Evolutionary conservation across 805 yeast genomes (phyloP).

Genomic region (Diddensiella transvaalensis): DNA sequence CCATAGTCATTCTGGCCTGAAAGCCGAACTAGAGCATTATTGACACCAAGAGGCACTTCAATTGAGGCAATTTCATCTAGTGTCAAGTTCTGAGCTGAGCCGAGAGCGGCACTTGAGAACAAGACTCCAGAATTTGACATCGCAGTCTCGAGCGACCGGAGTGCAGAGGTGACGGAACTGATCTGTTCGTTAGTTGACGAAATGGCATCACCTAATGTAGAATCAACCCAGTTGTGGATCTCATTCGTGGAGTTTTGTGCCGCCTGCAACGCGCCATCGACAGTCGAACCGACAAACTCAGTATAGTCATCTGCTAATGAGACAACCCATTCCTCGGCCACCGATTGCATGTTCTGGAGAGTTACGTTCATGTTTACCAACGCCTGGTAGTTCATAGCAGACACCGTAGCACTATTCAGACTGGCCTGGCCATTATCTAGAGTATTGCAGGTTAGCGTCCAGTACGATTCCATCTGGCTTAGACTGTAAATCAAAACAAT

Average conservation of each 20-base stretch:
- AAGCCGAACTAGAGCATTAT: conserved; percentile 1
- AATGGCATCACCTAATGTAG: conserved; percentile 4
- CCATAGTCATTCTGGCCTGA: conserved; percentile 3
- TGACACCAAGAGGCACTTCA: conserved; percentile 9
- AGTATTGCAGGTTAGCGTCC: not conserved
- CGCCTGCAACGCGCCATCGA: conserved; percentile 2
- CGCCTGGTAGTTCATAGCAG: conserved; percentile 12
- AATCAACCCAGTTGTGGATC: conserved; percentile 6
- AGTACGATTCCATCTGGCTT: not conserved
- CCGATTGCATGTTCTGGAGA: conserved; percentile 10
- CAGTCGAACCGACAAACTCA: not conserved
- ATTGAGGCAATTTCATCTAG: conserved; percentile 11
- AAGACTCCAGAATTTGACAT: conserved; percentile 1
- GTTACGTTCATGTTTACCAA: conserved; percentile 14
- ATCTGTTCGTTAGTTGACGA: conserved; percentile 10
- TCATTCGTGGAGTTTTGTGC: conserved; percentile 13
- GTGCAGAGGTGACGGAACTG: conserved; percentile 11
- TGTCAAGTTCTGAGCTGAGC: conserved; percentile 5
- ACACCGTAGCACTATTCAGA: not conserved
- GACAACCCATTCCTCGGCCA: conserved; percentile 6
- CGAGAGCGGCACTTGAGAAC: conserved; percentile 10
- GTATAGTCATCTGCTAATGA: conserved; percentile 12
- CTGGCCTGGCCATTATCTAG: not conserved
- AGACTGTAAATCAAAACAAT: not conserved
- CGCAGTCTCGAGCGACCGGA: conserved; percentile 10